These are phyloP conservation scores for Schizophyllum amplum DNA, from an alignment of 1,284 basidiomycete genomes.

Conservation along the genomic window DNA sequence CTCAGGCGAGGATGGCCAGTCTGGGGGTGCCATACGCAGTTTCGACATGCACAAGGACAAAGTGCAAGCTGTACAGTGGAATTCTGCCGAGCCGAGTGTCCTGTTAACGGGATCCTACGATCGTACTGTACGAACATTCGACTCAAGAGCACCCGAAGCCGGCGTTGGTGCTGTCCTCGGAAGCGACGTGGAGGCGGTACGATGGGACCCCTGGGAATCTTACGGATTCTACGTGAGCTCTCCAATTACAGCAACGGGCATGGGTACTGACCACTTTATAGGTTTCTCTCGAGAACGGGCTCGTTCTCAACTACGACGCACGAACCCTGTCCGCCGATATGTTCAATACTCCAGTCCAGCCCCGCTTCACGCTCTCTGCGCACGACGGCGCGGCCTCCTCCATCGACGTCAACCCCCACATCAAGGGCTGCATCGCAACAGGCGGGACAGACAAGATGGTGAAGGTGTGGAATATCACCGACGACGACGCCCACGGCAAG, in stretches of 20 bases:
- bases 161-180: conserved; percentile 77
- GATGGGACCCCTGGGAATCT: conserved; percentile 94
- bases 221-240: conserved; percentile 78
- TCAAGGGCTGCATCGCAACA: conserved; percentile 87
- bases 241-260: conserved; percentile 6
- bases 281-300: conserved; percentile 90
- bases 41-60: conserved; percentile 92
- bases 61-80: conserved; percentile 98
- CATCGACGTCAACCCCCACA: conserved; percentile 86
- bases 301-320: conserved; percentile 88
- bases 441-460: conserved; percentile 92
- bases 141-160: conserved; percentile 75
- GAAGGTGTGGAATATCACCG: conserved; percentile 89
- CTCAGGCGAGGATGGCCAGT: conserved; percentile 27
- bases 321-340: conserved; percentile 69
- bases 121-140: conserved; percentile 88
- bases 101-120: conserved; percentile 93
- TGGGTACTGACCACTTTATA: conserved; percentile 23
- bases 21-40: conserved; percentile 68
- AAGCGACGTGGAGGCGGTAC: conserved; percentile 87
- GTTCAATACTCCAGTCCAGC: conserved; percentile 43
- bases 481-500: conserved; percentile 57
- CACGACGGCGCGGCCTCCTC: conserved; percentile 94
- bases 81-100: conserved; percentile 78
- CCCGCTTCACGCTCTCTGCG: conserved; percentile 86